Percentiles rank a stretch among this genome's conserved stretches.
Conservation (phyloP, 805 yeast species). For the Hermanozyma aechmeae region DNA sequence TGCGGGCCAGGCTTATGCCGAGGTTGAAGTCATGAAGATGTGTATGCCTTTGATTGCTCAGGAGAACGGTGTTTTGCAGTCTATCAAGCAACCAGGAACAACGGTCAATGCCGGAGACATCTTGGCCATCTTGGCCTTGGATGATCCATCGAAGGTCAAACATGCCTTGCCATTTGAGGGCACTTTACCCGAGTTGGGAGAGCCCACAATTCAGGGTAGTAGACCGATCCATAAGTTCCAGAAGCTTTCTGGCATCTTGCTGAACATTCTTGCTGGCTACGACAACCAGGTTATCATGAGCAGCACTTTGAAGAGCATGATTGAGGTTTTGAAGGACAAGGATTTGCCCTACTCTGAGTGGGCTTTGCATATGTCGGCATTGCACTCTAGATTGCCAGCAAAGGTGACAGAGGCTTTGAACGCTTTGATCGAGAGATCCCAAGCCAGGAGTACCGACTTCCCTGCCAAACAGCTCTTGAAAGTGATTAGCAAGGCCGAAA, state of each 20-base stretch:
- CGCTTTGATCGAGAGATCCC: constrained; percentile 57
- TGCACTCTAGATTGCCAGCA: constrained; percentile 82
- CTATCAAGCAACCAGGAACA: constrained; percentile 97
- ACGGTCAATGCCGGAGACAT: constrained; percentile 95
- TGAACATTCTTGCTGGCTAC: constrained; percentile 79
- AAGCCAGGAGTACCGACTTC: constrained; percentile 68
- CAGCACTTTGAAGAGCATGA: constrained; percentile 63
- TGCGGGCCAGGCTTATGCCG: constrained; percentile 93
- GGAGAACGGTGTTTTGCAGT: constrained; percentile 88
- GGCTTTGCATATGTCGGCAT: constrained; percentile 75
- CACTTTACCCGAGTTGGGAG: constrained; percentile 81
- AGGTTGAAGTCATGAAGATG: constrained; percentile 99
- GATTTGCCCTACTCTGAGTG: constrained; percentile 92
- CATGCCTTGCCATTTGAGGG: constrained; percentile 95
- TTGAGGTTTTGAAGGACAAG: constrained; percentile 65
- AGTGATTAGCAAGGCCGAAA: constrained; percentile 54
- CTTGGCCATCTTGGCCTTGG: constrained; percentile 86
- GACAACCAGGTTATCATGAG: constrained; percentile 95
- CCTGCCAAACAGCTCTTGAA: constrained; percentile 83
- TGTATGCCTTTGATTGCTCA: constrained; percentile 94
- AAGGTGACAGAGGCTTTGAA: constrained; percentile 63
- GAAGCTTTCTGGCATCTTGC: constrained; percentile 48
- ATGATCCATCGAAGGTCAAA: constrained; percentile 94
- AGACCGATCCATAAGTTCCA: constrained; percentile 74
- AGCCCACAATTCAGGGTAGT: constrained; percentile 73